Evolutionary conservation across 192 early-diverging fungal genomes (phyloP), one percentile per base, ranked within the genome.

Genomic region (Podila minutissima): DNA sequence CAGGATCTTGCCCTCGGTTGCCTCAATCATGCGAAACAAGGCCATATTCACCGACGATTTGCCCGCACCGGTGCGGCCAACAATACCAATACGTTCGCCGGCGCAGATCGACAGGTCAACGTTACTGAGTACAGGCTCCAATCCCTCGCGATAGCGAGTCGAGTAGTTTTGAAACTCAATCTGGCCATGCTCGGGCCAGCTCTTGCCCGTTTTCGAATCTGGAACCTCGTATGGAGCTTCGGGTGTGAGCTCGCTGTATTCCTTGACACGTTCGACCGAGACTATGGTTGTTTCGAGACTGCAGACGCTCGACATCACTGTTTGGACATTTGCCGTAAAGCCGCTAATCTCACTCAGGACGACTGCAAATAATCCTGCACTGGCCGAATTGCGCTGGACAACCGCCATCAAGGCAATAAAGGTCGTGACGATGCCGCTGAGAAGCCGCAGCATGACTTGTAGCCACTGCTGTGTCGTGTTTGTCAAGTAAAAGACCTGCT

Each of bases 301-400:
- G 62, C 92, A 93, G 59, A 88, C 89, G 66, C 89, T 89, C 11
- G 93, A 87, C 28, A 96, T 89, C 75, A 92, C 86, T 94, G 90
- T 93, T 67, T 91, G 91, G 35, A 96, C 68, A 55, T 89, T 88
- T 69, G 93, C 89, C 13, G 95, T 94, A 59, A 93, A 85, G 12
- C 82, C 82, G 8, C 90, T 72, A n/a, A 92, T 88, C 69, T 92
- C 92, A 3, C 85, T 84, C 3, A 92, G 83, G 50, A 85, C 70
- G 57, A 90, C 62, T 12, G 87, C 90, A 55, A 90, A 88, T 61
- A 90, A 59, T 11, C 19, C 48, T 5, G 12, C 20, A 53, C 86
- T 87, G 22, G 88, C 81, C 3, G 89, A 55, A 22, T 58, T 28
- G 10, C 90, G 74, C 15, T 89, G 83, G 8, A 91, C 15, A 19